phyloP scores from a whole-genome alignment of 768 basidiomycete genomes.

The Trametes coccinea region DNA sequence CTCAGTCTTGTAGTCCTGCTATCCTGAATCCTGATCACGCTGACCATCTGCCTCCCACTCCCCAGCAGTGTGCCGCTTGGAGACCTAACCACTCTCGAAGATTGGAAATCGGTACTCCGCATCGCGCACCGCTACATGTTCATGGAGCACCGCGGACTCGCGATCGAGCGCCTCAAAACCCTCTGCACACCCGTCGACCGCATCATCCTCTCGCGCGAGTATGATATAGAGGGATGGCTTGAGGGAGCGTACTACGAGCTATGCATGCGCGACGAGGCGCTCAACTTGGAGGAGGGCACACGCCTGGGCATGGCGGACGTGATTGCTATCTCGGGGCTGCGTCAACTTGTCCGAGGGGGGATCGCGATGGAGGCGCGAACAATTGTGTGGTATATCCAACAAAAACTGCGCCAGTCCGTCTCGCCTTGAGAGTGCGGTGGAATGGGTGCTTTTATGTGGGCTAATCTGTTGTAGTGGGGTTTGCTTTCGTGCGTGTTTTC shows the following conservation, averaged over 20 bases:
- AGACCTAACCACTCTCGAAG: conserved; percentile 28
- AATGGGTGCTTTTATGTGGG: no score
- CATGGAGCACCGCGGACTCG: conserved; percentile 30
- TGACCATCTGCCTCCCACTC: not conserved
- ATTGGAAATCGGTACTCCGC: conserved; percentile 38
- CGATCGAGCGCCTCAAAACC: conserved; percentile 30
- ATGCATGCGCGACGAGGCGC: conserved; percentile 19
- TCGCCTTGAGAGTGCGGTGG: no score
- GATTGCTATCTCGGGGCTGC: conserved; percentile 20
- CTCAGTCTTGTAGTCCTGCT: no score
- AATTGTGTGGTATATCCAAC: no score
- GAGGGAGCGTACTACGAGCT: conserved; percentile 16
- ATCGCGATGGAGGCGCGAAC: no score
- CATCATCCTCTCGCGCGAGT: conserved; percentile 20
- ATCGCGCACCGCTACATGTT: conserved; percentile 34
- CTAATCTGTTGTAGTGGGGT: no score
- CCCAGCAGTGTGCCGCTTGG: conserved; percentile 28
- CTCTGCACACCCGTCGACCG: conserved; percentile 24
- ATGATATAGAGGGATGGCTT: conserved; percentile 21
- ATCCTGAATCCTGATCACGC: not conserved
- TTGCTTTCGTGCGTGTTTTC: not conserved
- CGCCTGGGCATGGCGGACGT: conserved; percentile 24
- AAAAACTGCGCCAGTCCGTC: no score
- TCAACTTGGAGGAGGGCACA: conserved; percentile 22
- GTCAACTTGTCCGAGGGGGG: conserved; percentile 13